Base-by-base conservation (phyloP, 176 grass and related monocot genomes). In the Typha latifolia region DNA sequence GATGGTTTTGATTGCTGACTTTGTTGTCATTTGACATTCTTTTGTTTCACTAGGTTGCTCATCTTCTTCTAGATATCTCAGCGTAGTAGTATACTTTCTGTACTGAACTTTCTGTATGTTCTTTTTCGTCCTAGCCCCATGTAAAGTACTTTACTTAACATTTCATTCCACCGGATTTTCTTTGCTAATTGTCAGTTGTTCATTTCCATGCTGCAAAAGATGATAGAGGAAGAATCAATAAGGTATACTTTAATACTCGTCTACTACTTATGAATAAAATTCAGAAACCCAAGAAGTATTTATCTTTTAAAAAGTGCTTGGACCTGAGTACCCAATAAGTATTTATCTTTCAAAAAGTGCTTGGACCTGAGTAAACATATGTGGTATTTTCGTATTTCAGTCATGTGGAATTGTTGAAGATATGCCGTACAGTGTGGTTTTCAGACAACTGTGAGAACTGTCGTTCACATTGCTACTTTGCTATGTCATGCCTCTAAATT, bases 371-470 rank as follows among this genome's bases (percentile, higher is more conserved):
- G 34, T 37, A 37, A 37, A 37, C 34, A 6, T 37, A 37, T 37
- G 34, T 37, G 34, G 5, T 37, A 5, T 37, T 37, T 10, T 18
- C 47, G 67, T 66, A 82, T 69, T 77, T 61, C 75, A 96, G 88
- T 70, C 80, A 79, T 47, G 75, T 89, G 51, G 93, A 96, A 64
- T 85, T 96, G 76, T 79, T 96, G 67, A 73, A 76, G 66, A 86
- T 71, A 71, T 69, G 86, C 67, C 82, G 88, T 49, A 78, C 88
- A 51, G 74, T 81, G 72, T 43, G 13, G 31, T 67, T 79, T 82
- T 96, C 93, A 70, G 72, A 96, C 89, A 86, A 83, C 89, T 88
- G 93, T 96, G 77, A 81, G 84, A 72, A 72, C 34, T 31, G 69
- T 19, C 66, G 49, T 61, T 12, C 62, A 61, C 16, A 12, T 12